A percentile compares a stretch with the other conserved stretches of the same genome.
Conservation (phyloP, 2,329 filamentous ascomycete species). For the Fusarium globosum region DNA sequence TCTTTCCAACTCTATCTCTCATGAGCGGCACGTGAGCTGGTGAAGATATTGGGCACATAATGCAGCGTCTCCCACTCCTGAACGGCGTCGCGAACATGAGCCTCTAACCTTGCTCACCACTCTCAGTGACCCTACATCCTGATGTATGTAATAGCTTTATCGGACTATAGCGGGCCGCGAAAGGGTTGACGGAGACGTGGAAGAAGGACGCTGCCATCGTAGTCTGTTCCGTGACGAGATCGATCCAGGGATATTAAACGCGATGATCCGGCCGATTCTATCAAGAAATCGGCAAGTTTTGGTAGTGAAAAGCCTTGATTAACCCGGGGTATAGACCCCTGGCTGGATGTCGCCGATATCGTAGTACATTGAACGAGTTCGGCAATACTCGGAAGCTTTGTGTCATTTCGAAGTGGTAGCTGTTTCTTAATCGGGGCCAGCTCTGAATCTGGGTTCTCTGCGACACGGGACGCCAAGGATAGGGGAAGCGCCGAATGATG, state of each 20-base stretch:
- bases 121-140: not conserved
- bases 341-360: not conserved
- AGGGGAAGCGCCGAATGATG: rapidly evolving
- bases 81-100: not conserved
- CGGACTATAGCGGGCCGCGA: not conserved
- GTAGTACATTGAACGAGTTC: not conserved
- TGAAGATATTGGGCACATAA: no score
- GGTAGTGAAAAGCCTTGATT: not conserved
- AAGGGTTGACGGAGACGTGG: not conserved
- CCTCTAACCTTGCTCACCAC: rapidly evolving
- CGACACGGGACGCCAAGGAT: not conserved
- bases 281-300: not conserved
- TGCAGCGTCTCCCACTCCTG: not conserved
- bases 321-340: no score
- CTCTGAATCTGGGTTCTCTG: not conserved
- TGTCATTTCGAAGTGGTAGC: not conserved
- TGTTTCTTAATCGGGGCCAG: not conserved
- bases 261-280: not conserved
- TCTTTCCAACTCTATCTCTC: not conserved
- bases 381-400: not conserved
- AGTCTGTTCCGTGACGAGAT: not conserved
- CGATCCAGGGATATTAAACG: not conserved
- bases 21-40: not conserved
- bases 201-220: not conserved
- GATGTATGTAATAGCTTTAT: not conserved